phyloP scores from a whole-genome alignment of 768 basidiomycete species.

The Clavaria fumosa region DNA sequence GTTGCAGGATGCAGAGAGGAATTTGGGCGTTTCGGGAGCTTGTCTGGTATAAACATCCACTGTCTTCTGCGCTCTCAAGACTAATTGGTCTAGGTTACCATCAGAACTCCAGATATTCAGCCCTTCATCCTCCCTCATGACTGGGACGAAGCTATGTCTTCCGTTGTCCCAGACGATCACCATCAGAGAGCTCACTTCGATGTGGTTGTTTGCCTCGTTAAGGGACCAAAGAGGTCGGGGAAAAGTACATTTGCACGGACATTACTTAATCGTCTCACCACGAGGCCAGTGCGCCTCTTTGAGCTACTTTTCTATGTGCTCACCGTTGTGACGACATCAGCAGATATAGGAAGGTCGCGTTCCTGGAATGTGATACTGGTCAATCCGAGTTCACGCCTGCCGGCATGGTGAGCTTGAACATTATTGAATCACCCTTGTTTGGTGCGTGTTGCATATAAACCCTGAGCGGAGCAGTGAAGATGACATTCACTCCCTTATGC shows the following conservation, averaged over 20 bases:
- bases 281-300: conserved; percentile 25
- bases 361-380: conserved; percentile 83
- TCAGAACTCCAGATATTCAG: conserved; percentile 24
- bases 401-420: conserved; percentile 68
- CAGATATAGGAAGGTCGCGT: conserved; percentile 74
- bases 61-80: conserved; percentile 1
- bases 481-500: not conserved
- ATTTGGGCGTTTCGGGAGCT: conserved; percentile 33
- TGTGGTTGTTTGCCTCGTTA: conserved; percentile 42
- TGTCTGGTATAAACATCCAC: conserved; percentile 26
- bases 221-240: conserved; percentile 75
- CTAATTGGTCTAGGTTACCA: conserved; percentile 17
- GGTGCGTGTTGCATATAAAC: conserved; percentile 28
- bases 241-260: conserved; percentile 82
- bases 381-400: conserved; percentile 89
- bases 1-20: conserved; percentile 18
- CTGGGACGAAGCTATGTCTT: conserved; percentile 23
- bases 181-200: not conserved
- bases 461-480: not conserved
- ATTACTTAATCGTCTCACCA: conserved; percentile 52
- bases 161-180: conserved; percentile 2
- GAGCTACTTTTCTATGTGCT: not conserved
- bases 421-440: conserved; percentile 52
- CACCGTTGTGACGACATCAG: conserved; percentile 21
- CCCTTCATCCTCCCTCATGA: conserved; percentile 23